These are phyloP conservation scores for Iberis pinnata DNA, from an alignment of 345 rosid species.

Conservation along the genomic window DNA sequence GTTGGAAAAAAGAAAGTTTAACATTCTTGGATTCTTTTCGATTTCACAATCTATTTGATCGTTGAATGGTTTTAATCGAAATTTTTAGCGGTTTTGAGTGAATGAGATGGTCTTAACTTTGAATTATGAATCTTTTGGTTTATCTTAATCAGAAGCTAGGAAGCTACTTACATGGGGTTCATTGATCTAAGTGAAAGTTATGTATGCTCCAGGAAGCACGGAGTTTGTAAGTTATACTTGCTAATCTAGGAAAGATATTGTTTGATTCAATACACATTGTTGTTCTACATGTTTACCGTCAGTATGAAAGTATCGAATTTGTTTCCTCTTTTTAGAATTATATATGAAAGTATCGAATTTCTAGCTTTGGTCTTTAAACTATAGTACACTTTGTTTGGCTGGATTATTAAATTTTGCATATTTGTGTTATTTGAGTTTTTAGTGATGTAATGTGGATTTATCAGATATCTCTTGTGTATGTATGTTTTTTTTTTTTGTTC, in stretches of 20 bases:
- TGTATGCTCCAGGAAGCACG: slow-evolving; percentile 89
- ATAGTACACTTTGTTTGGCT: neutral
- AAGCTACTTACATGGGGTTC: slow-evolving; percentile 99
- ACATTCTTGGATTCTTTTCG: neutral
- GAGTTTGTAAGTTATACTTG: too few relatives aligned
- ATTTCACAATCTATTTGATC: slow-evolving; percentile 12
- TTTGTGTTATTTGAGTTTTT: too few relatives aligned
- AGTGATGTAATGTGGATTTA: too few relatives aligned
- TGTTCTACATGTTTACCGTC: too few relatives aligned
- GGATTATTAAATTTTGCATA: neutral
- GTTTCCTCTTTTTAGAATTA: slow-evolving; percentile 9
- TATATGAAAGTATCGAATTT: slow-evolving; percentile 37
- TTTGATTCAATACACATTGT: too few relatives aligned
- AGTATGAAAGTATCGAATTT: slow-evolving; percentile 13
- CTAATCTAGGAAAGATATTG: too few relatives aligned
- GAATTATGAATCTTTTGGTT: neutral
- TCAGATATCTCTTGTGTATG: too few relatives aligned
- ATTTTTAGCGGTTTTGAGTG: too few relatives aligned
- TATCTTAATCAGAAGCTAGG: slow-evolving; percentile 55
- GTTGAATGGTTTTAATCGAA: too few relatives aligned
- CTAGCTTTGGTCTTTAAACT: neutral
- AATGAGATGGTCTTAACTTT: too few relatives aligned
- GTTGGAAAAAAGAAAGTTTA: neutral
- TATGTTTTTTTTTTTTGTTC: too few relatives aligned
- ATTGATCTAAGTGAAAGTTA: slow-evolving; percentile 96